Evolutionary conservation across 176 grass and related monocot genomes (phyloP), one percentile per base, ranked within the genome.

Genomic region (Carex parvula): DNA sequence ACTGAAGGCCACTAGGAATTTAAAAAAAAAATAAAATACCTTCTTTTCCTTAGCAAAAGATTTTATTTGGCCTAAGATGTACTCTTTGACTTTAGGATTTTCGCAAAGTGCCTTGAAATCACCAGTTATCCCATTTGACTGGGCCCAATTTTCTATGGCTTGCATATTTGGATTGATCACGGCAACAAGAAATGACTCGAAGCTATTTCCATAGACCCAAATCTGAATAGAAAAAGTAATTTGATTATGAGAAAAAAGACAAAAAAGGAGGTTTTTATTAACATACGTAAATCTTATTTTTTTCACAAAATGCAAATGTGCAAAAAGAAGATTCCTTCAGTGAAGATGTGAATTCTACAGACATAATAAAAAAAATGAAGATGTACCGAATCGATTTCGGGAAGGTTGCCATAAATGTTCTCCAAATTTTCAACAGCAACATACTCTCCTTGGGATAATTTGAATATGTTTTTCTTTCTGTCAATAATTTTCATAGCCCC

Each of bases 401-500:
- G 82, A 86, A 90, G 80, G 55, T 90, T 91, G 74, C 87, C 91
- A 87, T 95, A 98, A 15, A 98, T 95, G 85, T 95, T 98, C 83
- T 98, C 96, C 77, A 98, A 79, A 92, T 98, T 95, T 81, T 98
- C 93, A 10, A 98, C 96, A 0, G 96, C 96, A 17, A 98, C 96
- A 48, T 95, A 98, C 78, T 98, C 96, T 84, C 96, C 96, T 81
- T 98, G 96, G 32, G 96, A 98, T 46, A 98, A 90, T 85, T 98
- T 98, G 85, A 98, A 98, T 64, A 98, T 98, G 80, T 98, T 98
- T 83, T 98, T 98, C 91, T 98, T 98, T 53, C 96, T 85, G 44
- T 98, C 96, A 62, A 98, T 95, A 66, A 98, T 98, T 89, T 98
- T 98, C 91, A 98, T 87, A 66, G 89, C 92, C 70, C 96, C 96